Base-by-base conservation (phyloP, 768 basidiomycete genomes). In the Sarcodon sp. region DNA sequence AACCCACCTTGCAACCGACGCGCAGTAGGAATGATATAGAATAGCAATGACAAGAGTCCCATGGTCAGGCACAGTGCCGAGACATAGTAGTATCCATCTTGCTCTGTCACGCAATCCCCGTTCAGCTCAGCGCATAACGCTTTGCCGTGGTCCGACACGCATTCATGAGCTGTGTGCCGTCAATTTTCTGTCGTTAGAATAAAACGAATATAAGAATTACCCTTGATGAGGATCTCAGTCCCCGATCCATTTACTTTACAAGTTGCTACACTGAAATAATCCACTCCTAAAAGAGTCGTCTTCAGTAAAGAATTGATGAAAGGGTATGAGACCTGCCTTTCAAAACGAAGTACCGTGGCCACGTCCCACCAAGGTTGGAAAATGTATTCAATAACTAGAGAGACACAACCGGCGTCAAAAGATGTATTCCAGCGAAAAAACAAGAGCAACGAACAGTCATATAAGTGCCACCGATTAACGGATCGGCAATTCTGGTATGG, bases 261-360 rank as follows among this genome's bases (percentile, higher is more conserved):
- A 4, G 78, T 85, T 5, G 93, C 91, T 34, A 80, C 75, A 44
- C 79, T 90, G 58, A 98, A 87, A 33, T 77, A 64, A 64, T 99
- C 96, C 52, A 98, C 90, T 9, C 87, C 87, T 86, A 51, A 6
- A 34, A 38, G 49, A 36, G 32, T 52, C 55, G 33, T 57, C 50
- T 59, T 54, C 21, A 35, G 46, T 16, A 31, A 16, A n/a, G 33
- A 33, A 7, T 13, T 35, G 4, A 48, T 33, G 12, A 12, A 50
- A 12, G 5, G 18, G 3, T 31, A 44, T 31, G 4, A 16, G 21
- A 37, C 47, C 56, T 21, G 75, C 87, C 91, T 69, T 91, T 90
- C n/a, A 99, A 72, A 36, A 99, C 83, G 57, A 97, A 93, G 68
- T 80, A 96, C 56, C 86, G 83, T 6, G 96, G 96, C 94, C 96